Evolutionary conservation across 208 protist species (phyloP).

Genomic region (Eutreptiella sp.): DNA sequence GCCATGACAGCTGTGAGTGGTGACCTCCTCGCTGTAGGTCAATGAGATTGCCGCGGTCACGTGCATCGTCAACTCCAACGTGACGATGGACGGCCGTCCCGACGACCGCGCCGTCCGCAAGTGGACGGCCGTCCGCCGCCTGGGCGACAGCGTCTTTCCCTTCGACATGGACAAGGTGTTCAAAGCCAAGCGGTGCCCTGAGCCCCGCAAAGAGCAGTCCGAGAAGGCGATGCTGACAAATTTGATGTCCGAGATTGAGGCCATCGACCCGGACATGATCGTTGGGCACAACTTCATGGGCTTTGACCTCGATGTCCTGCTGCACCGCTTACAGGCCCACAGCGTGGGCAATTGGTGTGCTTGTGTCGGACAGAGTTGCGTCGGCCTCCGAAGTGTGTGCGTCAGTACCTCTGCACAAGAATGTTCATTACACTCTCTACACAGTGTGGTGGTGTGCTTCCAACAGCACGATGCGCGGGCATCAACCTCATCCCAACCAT

Average conservation of each 20-base stretch:
- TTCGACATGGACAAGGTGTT: conserved; percentile 70
- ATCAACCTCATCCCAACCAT: no score
- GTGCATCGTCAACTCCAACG: conserved; percentile 61
- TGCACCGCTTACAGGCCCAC: conserved; percentile 82
- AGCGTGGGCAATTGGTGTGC: conserved; percentile 81
- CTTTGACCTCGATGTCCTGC: conserved; percentile 90
- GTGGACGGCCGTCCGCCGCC: conserved; percentile 50
- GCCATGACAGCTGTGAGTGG: no score
- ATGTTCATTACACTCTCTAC: no score
- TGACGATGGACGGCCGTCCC: conserved; percentile 59
- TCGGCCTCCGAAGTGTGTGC: no score
- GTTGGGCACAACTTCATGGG: conserved; percentile 95
- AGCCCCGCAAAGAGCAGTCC: conserved; percentile 51
- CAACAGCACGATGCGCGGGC: no score
- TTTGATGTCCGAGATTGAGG: conserved; percentile 58
- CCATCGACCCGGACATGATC: conserved; percentile 87
- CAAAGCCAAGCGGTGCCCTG: conserved; percentile 50
- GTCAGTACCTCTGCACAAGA: not conserved
- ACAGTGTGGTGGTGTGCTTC: no score
- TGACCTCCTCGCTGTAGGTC: no score
- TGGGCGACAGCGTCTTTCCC: conserved; percentile 45
- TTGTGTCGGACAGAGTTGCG: no score
- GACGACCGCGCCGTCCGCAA: conserved; percentile 39
- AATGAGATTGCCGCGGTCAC: conserved; percentile 85
- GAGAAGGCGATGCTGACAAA: conserved; percentile 68